These are phyloP conservation scores for Xylona heveae DNA, from an alignment of 495 filamentous ascomycete genomes.

Conservation along the genomic window DNA sequence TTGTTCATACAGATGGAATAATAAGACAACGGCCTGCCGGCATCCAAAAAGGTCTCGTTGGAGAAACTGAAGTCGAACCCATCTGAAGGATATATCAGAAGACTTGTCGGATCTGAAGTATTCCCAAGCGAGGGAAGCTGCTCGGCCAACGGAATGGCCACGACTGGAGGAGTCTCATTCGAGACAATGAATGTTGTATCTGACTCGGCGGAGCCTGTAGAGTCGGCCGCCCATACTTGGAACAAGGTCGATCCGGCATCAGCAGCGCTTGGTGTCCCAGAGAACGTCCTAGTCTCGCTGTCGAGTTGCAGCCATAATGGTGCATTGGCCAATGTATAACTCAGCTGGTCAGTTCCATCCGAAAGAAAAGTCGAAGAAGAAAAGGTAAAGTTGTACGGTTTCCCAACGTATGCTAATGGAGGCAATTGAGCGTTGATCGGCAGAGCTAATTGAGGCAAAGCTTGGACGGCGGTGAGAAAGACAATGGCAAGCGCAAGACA, in stretches of 20 bases:
- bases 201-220: constrained; percentile 30
- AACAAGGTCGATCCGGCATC: constrained; percentile 35
- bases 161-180: constrained; percentile 24
- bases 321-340: constrained; percentile 37
- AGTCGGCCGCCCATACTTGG: constrained; percentile 37
- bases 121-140: constrained; percentile 25
- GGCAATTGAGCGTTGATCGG: constrained; percentile 62
- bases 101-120: constrained; percentile 22
- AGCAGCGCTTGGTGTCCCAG: constrained; percentile 34
- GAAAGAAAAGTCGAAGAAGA: constrained; percentile 45
- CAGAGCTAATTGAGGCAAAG: constrained; percentile 26
- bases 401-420: constrained; percentile 42
- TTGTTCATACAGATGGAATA: constrained; percentile 61
- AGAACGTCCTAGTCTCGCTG: constrained; percentile 34
- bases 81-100: constrained; percentile 23
- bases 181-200: constrained; percentile 42
- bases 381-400: constrained; percentile 46
- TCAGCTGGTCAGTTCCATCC: constrained; percentile 22
- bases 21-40: constrained; percentile 23
- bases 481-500: constrained; percentile 1
- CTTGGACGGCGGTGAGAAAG: background rate
- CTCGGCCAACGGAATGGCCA: constrained; percentile 22
- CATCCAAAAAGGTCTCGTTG: constrained; percentile 22
- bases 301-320: constrained; percentile 54
- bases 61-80: constrained; percentile 25